Percentiles rank a stretch among this genome's conserved stretches.
phyloP scores from a whole-genome alignment of 306 rosid species.

The Cucurbita ficifolia region DNA sequence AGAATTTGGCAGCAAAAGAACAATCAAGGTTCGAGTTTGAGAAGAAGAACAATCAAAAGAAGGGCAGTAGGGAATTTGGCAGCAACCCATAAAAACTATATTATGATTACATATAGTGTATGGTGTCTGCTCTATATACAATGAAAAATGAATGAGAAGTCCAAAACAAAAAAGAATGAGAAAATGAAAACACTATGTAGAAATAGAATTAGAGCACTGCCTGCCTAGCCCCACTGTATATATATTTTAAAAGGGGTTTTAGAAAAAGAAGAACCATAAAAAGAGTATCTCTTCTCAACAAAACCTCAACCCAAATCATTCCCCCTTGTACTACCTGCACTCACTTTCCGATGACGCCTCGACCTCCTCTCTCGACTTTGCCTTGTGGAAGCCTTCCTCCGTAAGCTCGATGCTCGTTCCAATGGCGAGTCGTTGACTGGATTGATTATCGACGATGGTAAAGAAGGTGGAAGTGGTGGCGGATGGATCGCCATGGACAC shows the following conservation, averaged over 20 bases:
- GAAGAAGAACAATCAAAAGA: too few relatives aligned
- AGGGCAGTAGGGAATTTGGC: not conserved
- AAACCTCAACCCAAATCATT: conserved; percentile 28
- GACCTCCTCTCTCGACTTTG: conserved; percentile 56
- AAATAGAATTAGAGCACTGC: conserved; percentile 6
- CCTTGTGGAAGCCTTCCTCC: conserved; percentile 33
- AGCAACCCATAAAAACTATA: conserved; percentile 1
- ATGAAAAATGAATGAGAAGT: not conserved
- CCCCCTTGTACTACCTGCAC: conserved; percentile 33
- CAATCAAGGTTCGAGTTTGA: too few relatives aligned
- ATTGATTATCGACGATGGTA: conserved; percentile 2
- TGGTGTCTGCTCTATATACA: not conserved
- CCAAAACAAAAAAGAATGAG: conserved; percentile 1
- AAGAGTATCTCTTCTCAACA: conserved; percentile 2
- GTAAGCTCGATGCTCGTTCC: conserved; percentile 15
- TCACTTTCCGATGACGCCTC: conserved; percentile 62
- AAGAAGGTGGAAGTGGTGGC: conserved; percentile 22
- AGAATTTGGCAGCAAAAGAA: too few relatives aligned
- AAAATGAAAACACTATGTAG: not conserved
- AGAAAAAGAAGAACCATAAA: not conserved
- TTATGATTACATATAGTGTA: not conserved
- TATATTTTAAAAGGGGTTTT: not conserved
- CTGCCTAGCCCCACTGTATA: not conserved
- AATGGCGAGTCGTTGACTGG: conserved; percentile 13
- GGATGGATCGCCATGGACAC: conserved; percentile 20